Percentiles rank a stretch among this genome's conserved stretches.
Conservation (phyloP, 2,329 filamentous ascomycete species). For the Fusarium nanum region DNA sequence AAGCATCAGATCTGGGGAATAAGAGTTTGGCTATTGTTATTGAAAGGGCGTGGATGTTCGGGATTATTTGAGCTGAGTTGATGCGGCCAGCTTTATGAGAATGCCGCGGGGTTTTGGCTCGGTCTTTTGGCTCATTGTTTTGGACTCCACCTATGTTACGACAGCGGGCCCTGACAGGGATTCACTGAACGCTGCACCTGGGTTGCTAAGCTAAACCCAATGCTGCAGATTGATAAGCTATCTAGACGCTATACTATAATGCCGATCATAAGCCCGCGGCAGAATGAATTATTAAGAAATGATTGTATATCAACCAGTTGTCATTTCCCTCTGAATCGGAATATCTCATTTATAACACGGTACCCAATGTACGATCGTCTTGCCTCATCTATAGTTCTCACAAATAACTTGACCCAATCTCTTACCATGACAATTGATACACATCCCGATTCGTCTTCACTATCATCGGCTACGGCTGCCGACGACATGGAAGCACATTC, state of each 20-base stretch:
- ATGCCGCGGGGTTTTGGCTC: slow-evolving; percentile 9
- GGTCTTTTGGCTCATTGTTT: not conserved
- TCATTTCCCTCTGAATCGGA: no score
- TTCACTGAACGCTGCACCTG: fast-evolving
- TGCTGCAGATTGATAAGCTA: not conserved
- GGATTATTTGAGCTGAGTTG: not conserved
- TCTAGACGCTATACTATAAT: not conserved
- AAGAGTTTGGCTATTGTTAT: no score
- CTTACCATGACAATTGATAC: not conserved
- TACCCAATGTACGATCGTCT: not conserved
- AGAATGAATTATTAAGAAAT: fast-evolving
- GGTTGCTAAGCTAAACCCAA: not conserved
- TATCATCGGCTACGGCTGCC: slow-evolving; percentile 1
- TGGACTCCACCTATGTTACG: not conserved
- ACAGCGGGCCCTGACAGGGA: not conserved
- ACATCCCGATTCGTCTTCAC: not conserved
- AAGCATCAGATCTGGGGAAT: not conserved
- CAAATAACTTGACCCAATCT: fast-evolving
- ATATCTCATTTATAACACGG: no score
- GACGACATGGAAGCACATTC: not conserved
- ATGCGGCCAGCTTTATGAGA: not conserved
- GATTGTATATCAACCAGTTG: no score
- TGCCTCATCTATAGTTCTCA: fast-evolving
- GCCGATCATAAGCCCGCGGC: slow-evolving; percentile 9
- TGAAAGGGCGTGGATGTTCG: not conserved